A percentile compares a stretch with the other conserved stretches of the same genome.
Evolutionary conservation across 2,329 filamentous ascomycete genomes (phyloP).

Genomic region (Diaporthe velutina): DNA sequence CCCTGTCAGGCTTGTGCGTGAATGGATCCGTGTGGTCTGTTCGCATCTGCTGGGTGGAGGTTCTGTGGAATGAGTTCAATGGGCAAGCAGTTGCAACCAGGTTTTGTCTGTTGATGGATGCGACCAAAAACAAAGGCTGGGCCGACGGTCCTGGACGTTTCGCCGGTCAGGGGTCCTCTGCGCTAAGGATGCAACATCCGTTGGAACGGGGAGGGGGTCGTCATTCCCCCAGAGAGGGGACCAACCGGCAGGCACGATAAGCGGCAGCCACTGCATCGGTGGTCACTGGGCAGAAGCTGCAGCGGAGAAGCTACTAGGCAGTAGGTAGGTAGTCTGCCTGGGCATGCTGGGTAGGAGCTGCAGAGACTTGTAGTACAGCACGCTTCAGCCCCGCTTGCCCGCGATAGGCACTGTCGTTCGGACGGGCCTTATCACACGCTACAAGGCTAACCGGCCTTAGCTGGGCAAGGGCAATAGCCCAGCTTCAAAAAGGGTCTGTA

Average conservation of each 20-base stretch:
- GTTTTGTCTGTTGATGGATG: conserved; percentile 35
- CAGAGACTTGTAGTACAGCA: not conserved
- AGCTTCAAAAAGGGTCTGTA: conserved; percentile 30
- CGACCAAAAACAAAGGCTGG: conserved; percentile 35
- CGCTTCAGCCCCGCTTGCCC: conserved; percentile 21
- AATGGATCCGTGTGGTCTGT: conserved; percentile 25
- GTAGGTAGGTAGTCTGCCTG: too few species aligned
- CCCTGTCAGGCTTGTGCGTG: conserved; percentile 3
- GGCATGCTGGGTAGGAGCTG: not conserved
- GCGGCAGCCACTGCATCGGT: not conserved
- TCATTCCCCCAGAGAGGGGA: conserved; percentile 1
- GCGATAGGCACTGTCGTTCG: conserved; percentile 32
- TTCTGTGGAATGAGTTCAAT: conserved; percentile 26
- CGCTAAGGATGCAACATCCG: conserved; percentile 30
- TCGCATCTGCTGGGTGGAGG: conserved; percentile 22
- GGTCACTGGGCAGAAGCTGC: not conserved
- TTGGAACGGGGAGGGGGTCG: conserved; percentile 22
- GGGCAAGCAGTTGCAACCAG: conserved; percentile 24
- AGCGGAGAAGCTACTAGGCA: conserved; percentile 2
- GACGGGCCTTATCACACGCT: conserved; percentile 22
- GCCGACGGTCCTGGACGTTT: conserved; percentile 18
- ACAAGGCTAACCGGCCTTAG: conserved; percentile 9
- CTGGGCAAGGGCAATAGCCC: not conserved
- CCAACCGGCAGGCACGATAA: conserved; percentile 27
- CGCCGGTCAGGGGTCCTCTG: conserved; percentile 25